A percentile compares a stretch with the other conserved stretches of the same genome.
These are phyloP conservation scores for Akanthomyces lecanii DNA, from an alignment of 2,329 filamentous ascomycete species.

Conservation along the genomic window DNA sequence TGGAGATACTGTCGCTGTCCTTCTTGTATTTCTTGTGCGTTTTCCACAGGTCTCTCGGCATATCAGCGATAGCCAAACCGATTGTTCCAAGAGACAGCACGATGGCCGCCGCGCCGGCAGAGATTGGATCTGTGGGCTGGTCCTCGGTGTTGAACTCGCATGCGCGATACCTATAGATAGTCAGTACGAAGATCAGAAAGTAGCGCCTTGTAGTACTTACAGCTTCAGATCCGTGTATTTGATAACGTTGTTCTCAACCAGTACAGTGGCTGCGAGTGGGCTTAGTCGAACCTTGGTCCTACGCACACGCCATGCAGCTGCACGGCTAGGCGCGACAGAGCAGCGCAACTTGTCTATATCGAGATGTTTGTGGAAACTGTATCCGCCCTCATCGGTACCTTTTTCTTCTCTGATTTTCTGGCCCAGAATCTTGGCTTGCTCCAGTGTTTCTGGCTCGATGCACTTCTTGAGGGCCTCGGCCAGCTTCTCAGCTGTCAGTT, in stretches of 20 bases:
- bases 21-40: constrained; percentile 26
- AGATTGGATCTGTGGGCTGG: constrained; percentile 74
- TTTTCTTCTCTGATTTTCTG: constrained; percentile 62
- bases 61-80: constrained; percentile 76
- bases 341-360: constrained; percentile 65
- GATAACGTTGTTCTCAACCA: constrained; percentile 61
- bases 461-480: constrained; percentile 60
- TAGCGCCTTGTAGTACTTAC: constrained; percentile 39
- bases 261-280: constrained; percentile 64
- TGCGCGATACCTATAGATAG: constrained; percentile 39
- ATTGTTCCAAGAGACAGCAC: constrained; percentile 80
- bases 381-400: constrained; percentile 59
- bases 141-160: constrained; percentile 72
- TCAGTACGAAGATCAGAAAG: constrained; percentile 15
- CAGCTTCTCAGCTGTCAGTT: constrained; percentile 62
- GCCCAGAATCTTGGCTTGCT: constrained; percentile 55
- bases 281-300: constrained; percentile 65
- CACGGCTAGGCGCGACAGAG: constrained; percentile 60
- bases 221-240: constrained; percentile 69
- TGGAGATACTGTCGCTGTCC: constrained; percentile 3
- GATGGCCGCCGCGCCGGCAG: constrained; percentile 70
- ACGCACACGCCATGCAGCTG: constrained; percentile 72
- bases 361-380: constrained; percentile 68
- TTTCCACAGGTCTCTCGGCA: constrained; percentile 55
- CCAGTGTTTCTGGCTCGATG: constrained; percentile 54